phyloP scores from a whole-genome alignment of 192 early-diverging fungal species.

The Backusella psychrophila region DNA sequence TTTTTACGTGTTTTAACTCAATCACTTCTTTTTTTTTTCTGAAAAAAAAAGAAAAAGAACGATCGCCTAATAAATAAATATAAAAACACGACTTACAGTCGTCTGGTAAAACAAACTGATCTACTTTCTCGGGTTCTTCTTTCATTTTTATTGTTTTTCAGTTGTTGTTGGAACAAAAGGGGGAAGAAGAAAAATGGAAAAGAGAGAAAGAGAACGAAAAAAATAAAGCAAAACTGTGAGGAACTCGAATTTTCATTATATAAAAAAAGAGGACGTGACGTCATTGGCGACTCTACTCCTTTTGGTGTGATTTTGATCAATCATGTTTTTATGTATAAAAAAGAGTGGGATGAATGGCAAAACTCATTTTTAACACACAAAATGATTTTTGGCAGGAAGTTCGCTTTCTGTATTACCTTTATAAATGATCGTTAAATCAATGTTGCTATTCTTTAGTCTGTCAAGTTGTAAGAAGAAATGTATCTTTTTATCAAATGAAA shows the following conservation, averaged over 20 bases:
- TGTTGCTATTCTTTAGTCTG: no score
- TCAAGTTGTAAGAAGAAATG: no score
- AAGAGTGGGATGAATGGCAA: no score
- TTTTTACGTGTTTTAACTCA: neutral
- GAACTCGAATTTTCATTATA: neutral
- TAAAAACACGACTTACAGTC: constrained; percentile 3
- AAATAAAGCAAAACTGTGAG: neutral
- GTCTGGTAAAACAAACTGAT: neutral
- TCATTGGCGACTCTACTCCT: no score
- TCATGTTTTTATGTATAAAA: no score
- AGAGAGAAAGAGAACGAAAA: neutral
- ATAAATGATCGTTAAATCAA: no score
- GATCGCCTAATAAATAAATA: neutral
- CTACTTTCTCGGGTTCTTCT: neutral
- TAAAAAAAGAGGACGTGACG: neutral
- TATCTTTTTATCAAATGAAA: no score
- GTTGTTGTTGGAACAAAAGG: neutral
- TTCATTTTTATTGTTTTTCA: neutral
- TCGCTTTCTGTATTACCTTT: no score
- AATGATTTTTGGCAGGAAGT: no score
- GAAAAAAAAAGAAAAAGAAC: neutral
- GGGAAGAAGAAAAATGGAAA: neutral
- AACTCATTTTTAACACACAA: no score
- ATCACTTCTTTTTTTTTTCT: neutral
- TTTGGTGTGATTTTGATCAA: no score